Percentiles rank a stretch among this genome's conserved stretches.
phyloP scores from a whole-genome alignment of 768 basidiomycete species.

The Kwoniella botswanensis region DNA sequence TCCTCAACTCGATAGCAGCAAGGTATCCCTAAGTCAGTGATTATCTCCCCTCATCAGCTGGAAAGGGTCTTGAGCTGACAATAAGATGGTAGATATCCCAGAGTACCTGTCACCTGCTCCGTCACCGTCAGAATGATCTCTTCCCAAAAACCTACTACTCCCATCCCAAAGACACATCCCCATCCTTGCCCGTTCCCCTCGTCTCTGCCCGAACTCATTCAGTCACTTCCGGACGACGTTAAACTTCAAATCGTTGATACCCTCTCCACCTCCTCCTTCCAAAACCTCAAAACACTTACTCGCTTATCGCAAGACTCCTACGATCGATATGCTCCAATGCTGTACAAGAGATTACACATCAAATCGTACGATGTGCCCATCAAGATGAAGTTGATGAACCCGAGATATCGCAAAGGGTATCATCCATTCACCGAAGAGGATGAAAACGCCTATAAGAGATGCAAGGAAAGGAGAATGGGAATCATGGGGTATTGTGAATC shows the following conservation, averaged over 20 bases:
- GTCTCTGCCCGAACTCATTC: background rate
- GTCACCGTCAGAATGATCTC: background rate
- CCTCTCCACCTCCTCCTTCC: background rate
- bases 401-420: background rate
- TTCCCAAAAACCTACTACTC: background rate
- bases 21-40: no score
- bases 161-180: background rate
- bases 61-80: no score
- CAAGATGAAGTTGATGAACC: background rate
- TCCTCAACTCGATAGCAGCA: no score
- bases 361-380: background rate
- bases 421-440: conserved; percentile 1
- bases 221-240: background rate
- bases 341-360: background rate
- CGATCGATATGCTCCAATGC: background rate
- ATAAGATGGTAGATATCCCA: no score
- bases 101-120: background rate
- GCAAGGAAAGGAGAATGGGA: background rate
- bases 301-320: background rate
- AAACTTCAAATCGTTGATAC: background rate
- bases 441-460: background rate
- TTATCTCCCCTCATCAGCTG: no score
- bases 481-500: background rate
- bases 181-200: background rate
- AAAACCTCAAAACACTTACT: background rate